Evolutionary conservation across 1,284 basidiomycete genomes (phyloP), one percentile per base, ranked within the genome.

Genomic region (Chalciporus piperatoides): DNA sequence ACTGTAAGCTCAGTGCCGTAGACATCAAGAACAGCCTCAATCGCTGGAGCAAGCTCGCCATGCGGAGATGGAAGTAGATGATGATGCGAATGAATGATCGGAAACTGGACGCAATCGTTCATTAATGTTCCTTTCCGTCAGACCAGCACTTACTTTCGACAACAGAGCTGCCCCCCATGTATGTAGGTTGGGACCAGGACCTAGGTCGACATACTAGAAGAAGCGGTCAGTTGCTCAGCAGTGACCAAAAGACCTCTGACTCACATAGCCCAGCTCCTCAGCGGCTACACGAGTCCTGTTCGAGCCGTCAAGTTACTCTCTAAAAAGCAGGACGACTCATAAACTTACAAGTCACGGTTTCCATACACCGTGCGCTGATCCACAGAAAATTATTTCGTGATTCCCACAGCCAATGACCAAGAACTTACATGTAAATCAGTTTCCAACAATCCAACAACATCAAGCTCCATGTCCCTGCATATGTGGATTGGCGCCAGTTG

Each of bases 11-110:
- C 76, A 0, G 84, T 85, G 0, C 92, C 92, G 58, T 85, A 90
- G 4, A 95, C 75, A 54, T 96, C 88, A 12, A 97, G 74, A 6
- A 91, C 81, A 0, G 94, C 94, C 63, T 90, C 87, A 47, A 95
- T 95, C 0, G 92, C 92, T 0, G 94, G 94, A 0, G 94, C 94
- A 14, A 97, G 81, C 68, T 97, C 94, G 14, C 92, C 88, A 46
- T 78, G 70, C 5, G 94, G 94, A 1, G 92, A 95, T 0, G 94
- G 93, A 21, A 97, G 77, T 3, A 97, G 77, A 64, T 96, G 90
- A 62, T 97, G 93, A 5, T 84, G 88, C 3, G 90, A 90, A 61
- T 87, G 86, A 60, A 97, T 76, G 65, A 97, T 97, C 0, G 94
- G 93, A 71, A 92, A 97, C 82, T 90, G 52, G 17, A n/a, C 39